Conservation (phyloP, 129 eudicot species). For the Erigeron canadensis region DNA sequence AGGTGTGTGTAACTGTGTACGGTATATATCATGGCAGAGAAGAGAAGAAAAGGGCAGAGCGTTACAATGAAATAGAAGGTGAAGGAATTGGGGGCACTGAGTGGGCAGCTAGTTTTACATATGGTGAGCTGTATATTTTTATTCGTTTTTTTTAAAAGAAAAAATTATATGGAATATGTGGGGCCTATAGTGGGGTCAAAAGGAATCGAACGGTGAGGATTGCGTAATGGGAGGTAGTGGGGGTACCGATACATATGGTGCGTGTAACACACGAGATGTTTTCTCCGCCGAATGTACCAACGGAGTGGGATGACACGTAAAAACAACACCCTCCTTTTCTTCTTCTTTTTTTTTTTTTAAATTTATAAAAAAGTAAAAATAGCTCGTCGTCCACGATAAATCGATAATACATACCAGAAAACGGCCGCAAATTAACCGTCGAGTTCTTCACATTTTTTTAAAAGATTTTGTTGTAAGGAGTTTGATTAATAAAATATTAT, state of each 20-base stretch:
- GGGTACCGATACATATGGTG: slow-evolving; percentile 26
- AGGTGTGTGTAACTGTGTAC: no score
- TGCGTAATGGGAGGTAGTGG: slow-evolving; percentile 24
- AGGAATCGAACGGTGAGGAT: slow-evolving; percentile 24
- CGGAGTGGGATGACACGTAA: slow-evolving; percentile 43
- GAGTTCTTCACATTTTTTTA: neutral
- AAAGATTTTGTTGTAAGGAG: neutral
- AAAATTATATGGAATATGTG: no score
- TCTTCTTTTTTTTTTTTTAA: no score
- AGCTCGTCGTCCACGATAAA: no score
- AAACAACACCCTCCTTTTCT: neutral
- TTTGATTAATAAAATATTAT: neutral
- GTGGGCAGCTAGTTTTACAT: slow-evolving; percentile 25
- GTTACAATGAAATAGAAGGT: no score
- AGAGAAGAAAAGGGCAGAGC: no score
- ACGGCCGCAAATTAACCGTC: slow-evolving; percentile 27
- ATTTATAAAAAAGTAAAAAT: no score
- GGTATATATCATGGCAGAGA: no score
- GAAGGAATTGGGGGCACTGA: neutral
- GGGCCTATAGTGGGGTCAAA: no score
- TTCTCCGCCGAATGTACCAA: slow-evolving; percentile 30
- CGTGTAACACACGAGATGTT: slow-evolving; percentile 24
- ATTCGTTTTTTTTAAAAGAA: no score
- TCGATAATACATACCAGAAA: slow-evolving; percentile 12
- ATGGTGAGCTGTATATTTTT: slow-evolving; percentile 42